A percentile compares a stretch with the other conserved stretches of the same genome.
Evolutionary conservation across 352 stramenopile species (phyloP).

Genomic region (Phytophthora sp.): DNA sequence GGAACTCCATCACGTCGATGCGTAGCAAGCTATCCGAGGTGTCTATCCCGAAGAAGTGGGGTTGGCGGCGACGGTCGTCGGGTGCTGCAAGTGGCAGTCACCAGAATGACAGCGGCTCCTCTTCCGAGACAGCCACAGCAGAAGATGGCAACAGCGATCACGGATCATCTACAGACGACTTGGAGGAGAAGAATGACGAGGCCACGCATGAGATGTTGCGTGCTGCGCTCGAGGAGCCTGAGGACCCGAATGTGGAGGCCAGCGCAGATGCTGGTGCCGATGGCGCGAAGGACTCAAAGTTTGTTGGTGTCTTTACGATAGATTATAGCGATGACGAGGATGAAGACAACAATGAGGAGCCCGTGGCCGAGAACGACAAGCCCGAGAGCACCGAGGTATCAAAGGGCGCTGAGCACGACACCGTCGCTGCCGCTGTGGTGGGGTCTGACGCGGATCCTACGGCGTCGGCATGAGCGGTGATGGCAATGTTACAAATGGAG

Average conservation of each 20-base stretch:
- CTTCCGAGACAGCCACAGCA: conserved; percentile 63
- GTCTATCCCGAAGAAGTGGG: conserved; percentile 71
- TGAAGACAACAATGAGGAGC: conserved; percentile 33
- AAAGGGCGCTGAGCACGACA: conserved; percentile 14
- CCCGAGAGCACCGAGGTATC: conserved; percentile 1
- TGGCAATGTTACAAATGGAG: conserved; percentile 1
- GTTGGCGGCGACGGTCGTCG: conserved; percentile 54
- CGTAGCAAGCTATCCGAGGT: conserved; percentile 65
- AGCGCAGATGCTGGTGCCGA: conserved; percentile 9
- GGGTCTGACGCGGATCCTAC: conserved; percentile 19
- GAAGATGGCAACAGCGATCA: conserved; percentile 73
- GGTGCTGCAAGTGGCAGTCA: conserved; percentile 34
- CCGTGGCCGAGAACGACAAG: neutral
- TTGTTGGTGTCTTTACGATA: conserved; percentile 83
- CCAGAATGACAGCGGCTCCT: conserved; percentile 64
- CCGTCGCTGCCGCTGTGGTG: conserved; percentile 5
- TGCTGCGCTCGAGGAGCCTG: conserved; percentile 38
- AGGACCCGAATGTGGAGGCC: conserved; percentile 26
- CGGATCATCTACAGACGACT: conserved; percentile 56
- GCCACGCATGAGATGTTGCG: conserved; percentile 48
- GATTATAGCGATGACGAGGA: conserved; percentile 82
- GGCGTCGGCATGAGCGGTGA: conserved; percentile 19
- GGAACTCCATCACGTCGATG: conserved; percentile 59
- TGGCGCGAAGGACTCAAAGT: conserved; percentile 40
- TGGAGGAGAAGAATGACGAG: conserved; percentile 46